These are phyloP conservation scores for Angophora floribunda DNA, from an alignment of 345 rosid species.

Conservation along the genomic window DNA sequence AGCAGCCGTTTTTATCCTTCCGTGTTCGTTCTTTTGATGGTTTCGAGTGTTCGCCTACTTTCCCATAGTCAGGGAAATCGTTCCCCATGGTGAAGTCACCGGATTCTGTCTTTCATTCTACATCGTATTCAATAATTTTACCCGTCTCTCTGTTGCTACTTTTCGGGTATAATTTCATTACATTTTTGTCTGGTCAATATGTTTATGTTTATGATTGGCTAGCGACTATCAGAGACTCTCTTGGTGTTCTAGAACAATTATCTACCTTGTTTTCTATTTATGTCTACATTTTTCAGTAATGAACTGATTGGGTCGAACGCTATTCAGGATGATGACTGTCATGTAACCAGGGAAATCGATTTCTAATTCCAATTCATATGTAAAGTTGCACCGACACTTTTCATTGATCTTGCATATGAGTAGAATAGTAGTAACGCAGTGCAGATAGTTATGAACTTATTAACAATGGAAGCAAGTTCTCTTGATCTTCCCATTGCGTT, in stretches of 20 bases:
- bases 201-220: background rate
- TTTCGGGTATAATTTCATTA: background rate
- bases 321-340: background rate
- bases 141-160: background rate
- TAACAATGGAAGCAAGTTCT: background rate
- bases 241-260: background rate
- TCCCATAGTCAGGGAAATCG: constrained; percentile 4
- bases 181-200: background rate
- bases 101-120: constrained; percentile 1
- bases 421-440: background rate
- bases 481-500: no score
- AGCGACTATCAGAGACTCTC: background rate
- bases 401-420: background rate
- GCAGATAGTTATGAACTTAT: background rate
- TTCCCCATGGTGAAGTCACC: constrained; percentile 1
- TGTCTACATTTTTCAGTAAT: background rate
- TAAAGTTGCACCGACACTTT: background rate
- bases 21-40: background rate
- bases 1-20: constrained; percentile 13
- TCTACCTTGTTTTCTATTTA: background rate
- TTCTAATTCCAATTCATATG: background rate
- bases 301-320: background rate
- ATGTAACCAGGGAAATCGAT: background rate
- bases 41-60: constrained; percentile 11
- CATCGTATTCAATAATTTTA: constrained; percentile 2